phyloP scores from a whole-genome alignment of 1,284 basidiomycete genomes.

The Baeospora myosura region DNA sequence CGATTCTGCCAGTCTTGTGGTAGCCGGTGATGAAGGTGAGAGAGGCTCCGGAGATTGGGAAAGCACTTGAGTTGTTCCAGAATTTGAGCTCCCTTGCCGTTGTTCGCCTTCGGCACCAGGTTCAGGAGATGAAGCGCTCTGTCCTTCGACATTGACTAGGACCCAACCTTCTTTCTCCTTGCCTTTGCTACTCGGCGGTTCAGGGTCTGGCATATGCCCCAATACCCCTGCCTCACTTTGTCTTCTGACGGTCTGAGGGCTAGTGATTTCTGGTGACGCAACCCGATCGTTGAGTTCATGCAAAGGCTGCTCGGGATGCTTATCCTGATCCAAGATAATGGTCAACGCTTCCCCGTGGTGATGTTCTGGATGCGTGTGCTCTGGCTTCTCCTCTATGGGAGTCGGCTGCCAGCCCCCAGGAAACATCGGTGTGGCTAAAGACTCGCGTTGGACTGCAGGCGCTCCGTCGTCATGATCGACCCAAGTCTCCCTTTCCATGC shows the following conservation, averaged over 20 bases:
- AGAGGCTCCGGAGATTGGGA: too few species aligned
- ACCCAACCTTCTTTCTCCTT: conserved; percentile 49
- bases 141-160: conserved; percentile 53
- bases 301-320: conserved; percentile 29
- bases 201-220: conserved; percentile 12
- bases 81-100: too few species aligned
- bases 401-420: conserved; percentile 40
- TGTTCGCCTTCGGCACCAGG: too few species aligned
- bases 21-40: too few species aligned
- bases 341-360: conserved; percentile 9
- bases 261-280: conserved; percentile 38
- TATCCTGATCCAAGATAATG: conserved; percentile 23
- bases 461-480: conserved; percentile 19
- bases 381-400: conserved; percentile 32
- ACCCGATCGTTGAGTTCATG: conserved; percentile 42
- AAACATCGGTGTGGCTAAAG: conserved; percentile 19
- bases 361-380: conserved; percentile 22
- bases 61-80: too few species aligned
- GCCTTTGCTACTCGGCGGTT: conserved; percentile 5
- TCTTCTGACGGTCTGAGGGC: conserved; percentile 29
- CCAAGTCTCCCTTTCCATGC: conserved; percentile 22
- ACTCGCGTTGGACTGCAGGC: conserved; percentile 15
- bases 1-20: too few species aligned
- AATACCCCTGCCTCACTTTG: conserved; percentile 52
- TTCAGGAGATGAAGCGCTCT: conserved; percentile 20